These are phyloP conservation scores for Fusarium sp. DNA, from an alignment of 2,329 filamentous ascomycete genomes.

Conservation along the genomic window DNA sequence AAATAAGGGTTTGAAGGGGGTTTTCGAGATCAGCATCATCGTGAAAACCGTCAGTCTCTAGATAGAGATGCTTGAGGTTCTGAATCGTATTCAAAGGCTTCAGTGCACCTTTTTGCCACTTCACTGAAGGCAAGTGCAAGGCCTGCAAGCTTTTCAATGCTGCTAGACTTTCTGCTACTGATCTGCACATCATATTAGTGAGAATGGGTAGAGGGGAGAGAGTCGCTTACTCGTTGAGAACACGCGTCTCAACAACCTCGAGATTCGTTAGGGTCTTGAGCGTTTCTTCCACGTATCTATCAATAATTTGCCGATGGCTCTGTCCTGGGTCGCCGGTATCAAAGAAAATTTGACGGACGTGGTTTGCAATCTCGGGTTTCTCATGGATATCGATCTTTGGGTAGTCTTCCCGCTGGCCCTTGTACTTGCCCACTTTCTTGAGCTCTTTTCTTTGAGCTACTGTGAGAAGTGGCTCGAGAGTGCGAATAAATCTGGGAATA, in stretches of 20 bases:
- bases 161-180: slow-evolving; percentile 20
- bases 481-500: slow-evolving; percentile 33
- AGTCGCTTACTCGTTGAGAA: slow-evolving; percentile 21
- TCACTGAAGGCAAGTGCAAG: neutral
- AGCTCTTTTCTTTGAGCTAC: slow-evolving; percentile 32
- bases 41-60: neutral
- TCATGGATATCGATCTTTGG: neutral
- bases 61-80: slow-evolving; percentile 24
- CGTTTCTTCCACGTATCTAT: slow-evolving; percentile 32
- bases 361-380: slow-evolving; percentile 12
- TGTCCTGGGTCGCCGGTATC: slow-evolving; percentile 3
- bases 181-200: slow-evolving; percentile 15
- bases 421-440: slow-evolving; percentile 28
- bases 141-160: slow-evolving; percentile 21
- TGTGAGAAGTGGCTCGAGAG: slow-evolving; percentile 26
- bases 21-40: neutral
- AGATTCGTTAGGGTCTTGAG: slow-evolving; percentile 26
- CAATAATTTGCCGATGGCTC: slow-evolving; percentile 25
- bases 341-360: slow-evolving; percentile 20
- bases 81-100: slow-evolving; percentile 10
- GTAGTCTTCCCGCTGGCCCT: slow-evolving; percentile 29
- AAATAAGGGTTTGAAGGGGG: neutral
- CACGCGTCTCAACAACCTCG: slow-evolving; percentile 19
- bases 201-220: fast-evolving
- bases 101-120: neutral